Base-by-base conservation (phyloP, 306 rosid species). In the Prosopis cineraria region DNA sequence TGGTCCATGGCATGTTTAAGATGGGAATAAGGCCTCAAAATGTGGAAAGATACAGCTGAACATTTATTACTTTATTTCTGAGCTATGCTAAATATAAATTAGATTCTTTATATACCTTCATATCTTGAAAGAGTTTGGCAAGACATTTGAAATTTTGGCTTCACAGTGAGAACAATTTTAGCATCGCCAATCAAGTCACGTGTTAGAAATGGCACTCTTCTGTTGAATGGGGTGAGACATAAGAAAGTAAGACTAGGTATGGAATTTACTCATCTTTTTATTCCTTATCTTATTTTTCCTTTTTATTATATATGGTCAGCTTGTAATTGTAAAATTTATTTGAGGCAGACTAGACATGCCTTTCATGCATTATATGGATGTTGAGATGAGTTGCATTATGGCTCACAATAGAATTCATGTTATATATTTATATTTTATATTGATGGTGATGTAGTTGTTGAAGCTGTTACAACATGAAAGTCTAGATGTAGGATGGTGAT, bases 1-100 rank as follows among this genome's bases (percentile, higher is more conserved):
- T 39, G 71, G 19, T 39, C 48, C 20, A 22, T 22, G 1, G 20
- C 52, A 39, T 67, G 33, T 22, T 67, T 22, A 67, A 20, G 20
- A 66, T 66, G 71, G 71, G 71, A n/a, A 34, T 36, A n/a, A 65
- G 30, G 47, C 22, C 47, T 22, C 44, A 31, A 33, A 63, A 63
- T 31, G 43, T 0, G 43, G 69, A 63, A 63, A 63, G 16, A 55
- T 24, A 24, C 29, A 53, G 10, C 60, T 22, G 0, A 53, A 8
- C 31, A 10, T 6, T 10, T 24, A 11, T 24, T 55, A 3, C 10
- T 55, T 24, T 31, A 55, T 24, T 24, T 24, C 2, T 22, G 6
- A 14, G 60, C 14, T 10, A 3, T 22, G 30, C 60, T 22, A 53
- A 53, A 53, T 53, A 52, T 1, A 20, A 52, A 48, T 48, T 48